These are phyloP conservation scores for Termitomyces sp. DNA, from an alignment of 768 basidiomycete genomes.

Conservation along the genomic window DNA sequence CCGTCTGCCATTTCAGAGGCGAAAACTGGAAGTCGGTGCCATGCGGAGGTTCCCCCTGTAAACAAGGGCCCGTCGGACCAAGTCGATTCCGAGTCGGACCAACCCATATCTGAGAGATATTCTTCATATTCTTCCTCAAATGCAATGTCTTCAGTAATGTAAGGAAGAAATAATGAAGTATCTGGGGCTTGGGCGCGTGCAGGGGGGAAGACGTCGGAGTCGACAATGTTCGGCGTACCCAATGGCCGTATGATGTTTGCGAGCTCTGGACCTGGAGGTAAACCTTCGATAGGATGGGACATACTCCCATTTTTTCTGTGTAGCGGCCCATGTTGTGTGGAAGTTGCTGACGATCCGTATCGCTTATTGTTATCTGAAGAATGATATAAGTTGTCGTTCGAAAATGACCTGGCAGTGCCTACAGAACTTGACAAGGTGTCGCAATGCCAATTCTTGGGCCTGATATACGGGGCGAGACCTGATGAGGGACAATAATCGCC, in stretches of 20 bases:
- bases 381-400: background rate
- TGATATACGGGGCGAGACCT: constrained; percentile 20
- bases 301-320: constrained; percentile 83
- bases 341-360: constrained; percentile 61
- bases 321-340: constrained; percentile 44
- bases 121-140: constrained; percentile 98
- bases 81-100: constrained; percentile 50
- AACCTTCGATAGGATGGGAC: constrained; percentile 75
- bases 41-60: constrained; percentile 51
- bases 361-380: constrained; percentile 81
- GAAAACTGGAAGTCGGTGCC: constrained; percentile 78
- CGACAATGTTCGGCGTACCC: constrained; percentile 72
- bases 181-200: constrained; percentile 82
- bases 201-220: constrained; percentile 94
- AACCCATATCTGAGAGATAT: constrained; percentile 84
- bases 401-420: constrained; percentile 21
- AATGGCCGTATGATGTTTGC: constrained; percentile 68
- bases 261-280: constrained; percentile 70
- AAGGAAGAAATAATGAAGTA: constrained; percentile 80
- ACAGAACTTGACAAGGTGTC: constrained; percentile 95
- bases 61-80: constrained; percentile 34
- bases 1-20: constrained; percentile 78
- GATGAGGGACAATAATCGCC: background rate
- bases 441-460: constrained; percentile 93
- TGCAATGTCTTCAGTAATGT: constrained; percentile 89